Evolutionary conservation across 345 rosid genomes (phyloP), one percentile per base, ranked within the genome.

Genomic region (Gossypium ekmanianum): DNA sequence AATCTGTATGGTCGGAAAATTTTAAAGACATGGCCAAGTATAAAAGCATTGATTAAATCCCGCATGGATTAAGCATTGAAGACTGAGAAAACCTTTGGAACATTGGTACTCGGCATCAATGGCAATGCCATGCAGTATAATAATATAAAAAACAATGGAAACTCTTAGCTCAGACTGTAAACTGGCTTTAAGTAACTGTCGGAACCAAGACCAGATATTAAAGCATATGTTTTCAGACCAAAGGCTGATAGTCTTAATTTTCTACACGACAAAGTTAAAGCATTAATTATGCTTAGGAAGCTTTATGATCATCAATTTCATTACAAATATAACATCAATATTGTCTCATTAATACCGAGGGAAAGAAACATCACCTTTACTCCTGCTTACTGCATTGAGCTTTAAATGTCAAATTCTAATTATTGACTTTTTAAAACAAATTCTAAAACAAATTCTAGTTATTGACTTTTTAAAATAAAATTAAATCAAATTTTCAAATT

Each of bases 151-250:
- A 18, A 56, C 20, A 56, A 34, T 5, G 41, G 27, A n/a, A 20
- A 56, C 4, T 18, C 22, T 3, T 56, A 20, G 61, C 11, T 18
- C 61, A 56, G 61, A 56, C 61, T 56, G 50, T 11, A 45, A 45
- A 45, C 50, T 45, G 50, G 50, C 50, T 10, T 56, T 20, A 56
- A 56, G 4, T 22, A 61, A 13, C 43, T 13, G 18, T 61, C 43
- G 65, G 65, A 27, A 61, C 43, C 65, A 61, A 61, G 43, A 61
- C 65, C 65, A 61, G 65, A 61, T n/a, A 59, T 59, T 59, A 59
- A 59, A 59, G 64, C 34, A 26, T 27, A 41, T 34, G 41, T 34
- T 27, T 13, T 27, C 1, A 9, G 65, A 17, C 65, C 65, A 26
- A 61, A 61, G 9, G 7, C 43, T 11, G 61, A 18, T 20, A 18